A percentile compares a stretch with the other conserved stretches of the same genome.
Evolutionary conservation across 768 basidiomycete species (phyloP).

Genomic region (Candolleomyces efflorescens): DNA sequence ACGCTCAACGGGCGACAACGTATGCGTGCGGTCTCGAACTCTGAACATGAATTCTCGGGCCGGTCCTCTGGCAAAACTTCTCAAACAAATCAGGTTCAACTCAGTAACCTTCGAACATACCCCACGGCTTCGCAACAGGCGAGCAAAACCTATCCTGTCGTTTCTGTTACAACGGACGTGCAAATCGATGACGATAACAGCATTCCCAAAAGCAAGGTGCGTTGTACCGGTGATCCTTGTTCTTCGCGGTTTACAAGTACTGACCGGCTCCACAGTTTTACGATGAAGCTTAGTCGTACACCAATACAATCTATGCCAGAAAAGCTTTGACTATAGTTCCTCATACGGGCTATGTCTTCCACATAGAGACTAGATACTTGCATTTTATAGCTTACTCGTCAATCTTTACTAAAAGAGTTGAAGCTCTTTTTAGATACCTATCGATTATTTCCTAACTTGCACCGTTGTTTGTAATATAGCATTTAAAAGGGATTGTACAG

Average conservation of each 20-base stretch:
- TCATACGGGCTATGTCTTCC: no score
- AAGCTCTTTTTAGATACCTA: no score
- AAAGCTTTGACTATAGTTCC: no score
- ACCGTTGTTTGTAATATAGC: not conserved
- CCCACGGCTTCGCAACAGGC: not conserved
- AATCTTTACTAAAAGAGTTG: no score
- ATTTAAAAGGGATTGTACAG: no score
- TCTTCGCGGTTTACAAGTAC: not conserved
- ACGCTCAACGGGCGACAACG: slow-evolving; percentile 4
- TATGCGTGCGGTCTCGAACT: not conserved
- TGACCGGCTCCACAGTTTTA: not conserved
- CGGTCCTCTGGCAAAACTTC: not conserved
- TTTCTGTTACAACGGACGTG: not conserved
- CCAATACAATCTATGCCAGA: not conserved
- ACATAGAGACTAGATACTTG: no score
- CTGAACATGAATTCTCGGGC: not conserved
- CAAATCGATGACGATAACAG: slow-evolving; percentile 1
- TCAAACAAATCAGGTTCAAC: not conserved
- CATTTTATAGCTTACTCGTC: no score
- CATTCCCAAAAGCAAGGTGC: not conserved
- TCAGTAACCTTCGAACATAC: slow-evolving; percentile 1
- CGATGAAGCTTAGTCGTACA: not conserved
- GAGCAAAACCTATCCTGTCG: slow-evolving; percentile 1
- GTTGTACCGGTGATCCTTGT: not conserved
- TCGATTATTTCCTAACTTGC: not conserved